Base-by-base conservation (phyloP, 371 early-diverging fungal genomes). In the Dinochytrium kinnereticum region DNA sequence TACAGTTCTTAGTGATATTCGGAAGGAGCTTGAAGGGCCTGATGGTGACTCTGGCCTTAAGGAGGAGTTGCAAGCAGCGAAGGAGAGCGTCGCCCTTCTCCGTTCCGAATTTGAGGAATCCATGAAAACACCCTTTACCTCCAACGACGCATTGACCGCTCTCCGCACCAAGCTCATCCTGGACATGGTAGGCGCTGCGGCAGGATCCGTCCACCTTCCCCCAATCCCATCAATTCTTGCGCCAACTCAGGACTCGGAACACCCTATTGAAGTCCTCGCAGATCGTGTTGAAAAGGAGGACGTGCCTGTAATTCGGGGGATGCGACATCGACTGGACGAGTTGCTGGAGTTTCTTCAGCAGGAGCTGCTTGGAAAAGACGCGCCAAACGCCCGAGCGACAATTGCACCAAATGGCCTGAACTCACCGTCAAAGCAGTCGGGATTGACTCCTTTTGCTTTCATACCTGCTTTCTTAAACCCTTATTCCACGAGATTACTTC, bases 301-400 rank as follows among this genome's bases (percentile, higher is more conserved):
- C 26, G 55, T 53, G 5, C n/a, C 55, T n/a, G 55, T 53, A 5
- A 53, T 53, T 15, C 55, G 26, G 55, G 55, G 55, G 5, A 13
- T 53, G 55, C n/a, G 55, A 15, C n/a, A 53, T 24, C 55, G 55
- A 21, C n/a, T 53, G 10, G 55, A 53, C n/a, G 55, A 53, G 55
- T 24, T 53, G 24, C 10, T 53, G 10, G 55, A n/a, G 10, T 53
- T 53, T 26, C 24, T 53, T 7, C 55, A 53, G 5, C 13, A 53
- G 5, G 55, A 53, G 55, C 13, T 53, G 10, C 5, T 53, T 5
- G 55, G 55, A 7, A 7, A 53, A 13, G 55, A 53, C 24, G 24
- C 5, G 5, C 24, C 44, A 44, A 19, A 24, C 13, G n/a, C 55
- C 26, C 7, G 55, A 53, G 5, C 55, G 7, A 13, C 55, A 5